Evolutionary conservation across 1,139 yeast genomes (phyloP).

Genomic region (Blastobotrys aristatus): DNA sequence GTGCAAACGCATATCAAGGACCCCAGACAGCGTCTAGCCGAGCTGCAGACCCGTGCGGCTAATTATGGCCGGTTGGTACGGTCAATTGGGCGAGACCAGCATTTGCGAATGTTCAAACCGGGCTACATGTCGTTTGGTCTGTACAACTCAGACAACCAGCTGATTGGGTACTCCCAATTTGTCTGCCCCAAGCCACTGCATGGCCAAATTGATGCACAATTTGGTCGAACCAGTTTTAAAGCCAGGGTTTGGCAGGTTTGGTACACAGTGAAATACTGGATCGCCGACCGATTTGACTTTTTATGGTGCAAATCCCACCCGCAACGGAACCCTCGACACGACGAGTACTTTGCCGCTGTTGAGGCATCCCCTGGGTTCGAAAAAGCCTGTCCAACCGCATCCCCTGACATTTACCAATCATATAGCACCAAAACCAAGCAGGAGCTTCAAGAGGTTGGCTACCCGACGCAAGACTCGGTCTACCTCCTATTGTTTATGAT

Average conservation of each 20-base stretch:
- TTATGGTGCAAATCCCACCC: not conserved
- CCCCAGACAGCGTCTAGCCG: constrained; percentile 6
- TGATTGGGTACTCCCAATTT: not conserved
- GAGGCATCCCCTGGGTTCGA: constrained; percentile 3
- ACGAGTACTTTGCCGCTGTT: constrained; percentile 2
- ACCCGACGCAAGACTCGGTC: constrained; percentile 10
- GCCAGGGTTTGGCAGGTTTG: constrained; percentile 10
- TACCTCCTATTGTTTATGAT: constrained; percentile 3
- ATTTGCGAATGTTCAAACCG: not conserved
- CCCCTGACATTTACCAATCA: constrained; percentile 8
- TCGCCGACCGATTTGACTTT: constrained; percentile 6
- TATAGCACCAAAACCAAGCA: constrained; percentile 9
- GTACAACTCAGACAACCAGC: constrained; percentile 2
- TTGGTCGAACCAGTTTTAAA: constrained; percentile 3
- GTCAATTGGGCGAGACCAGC: constrained; percentile 6
- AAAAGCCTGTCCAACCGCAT: not conserved
- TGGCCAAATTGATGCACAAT: not conserved
- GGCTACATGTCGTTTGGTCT: constrained; percentile 5
- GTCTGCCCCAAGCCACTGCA: not conserved
- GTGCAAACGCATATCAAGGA: constrained; percentile 5
- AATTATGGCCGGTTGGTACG: not conserved
- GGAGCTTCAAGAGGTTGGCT: constrained; percentile 7
- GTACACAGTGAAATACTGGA: not conserved
- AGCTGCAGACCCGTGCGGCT: not conserved
- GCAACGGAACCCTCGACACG: constrained; percentile 2